These are phyloP conservation scores for Pseudocercospora eumusae DNA, from an alignment of 2,329 filamentous ascomycete species.

Conservation along the genomic window DNA sequence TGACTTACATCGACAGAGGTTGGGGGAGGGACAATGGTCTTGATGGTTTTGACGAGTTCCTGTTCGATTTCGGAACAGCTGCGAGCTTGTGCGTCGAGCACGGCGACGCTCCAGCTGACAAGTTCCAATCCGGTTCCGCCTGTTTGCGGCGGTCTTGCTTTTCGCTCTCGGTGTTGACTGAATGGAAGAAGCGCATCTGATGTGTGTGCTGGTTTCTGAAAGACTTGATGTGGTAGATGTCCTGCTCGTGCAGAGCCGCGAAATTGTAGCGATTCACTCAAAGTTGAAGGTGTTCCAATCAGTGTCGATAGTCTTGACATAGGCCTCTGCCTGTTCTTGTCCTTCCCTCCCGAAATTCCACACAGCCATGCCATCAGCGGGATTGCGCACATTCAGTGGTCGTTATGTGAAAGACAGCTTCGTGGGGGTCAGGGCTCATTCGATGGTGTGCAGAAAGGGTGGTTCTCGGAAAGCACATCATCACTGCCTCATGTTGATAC, in stretches of 20 bases:
- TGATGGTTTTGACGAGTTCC: conserved; percentile 1
- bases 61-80: conserved; percentile 8
- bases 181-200: not conserved
- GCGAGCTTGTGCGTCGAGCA: not conserved
- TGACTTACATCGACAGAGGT: not conserved
- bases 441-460: not conserved
- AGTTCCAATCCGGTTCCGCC: not conserved
- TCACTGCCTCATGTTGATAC: conserved; percentile 1
- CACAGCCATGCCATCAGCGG: conserved; percentile 6
- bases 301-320: conserved; percentile 5
- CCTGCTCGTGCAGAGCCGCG: conserved; percentile 1
- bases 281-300: not conserved
- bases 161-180: conserved; percentile 2
- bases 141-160: not conserved
- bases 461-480: not conserved
- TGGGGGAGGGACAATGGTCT: conserved; percentile 1
- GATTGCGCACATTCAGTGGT: conserved; percentile 1
- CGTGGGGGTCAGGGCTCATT: not conserved
- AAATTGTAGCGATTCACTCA: not conserved
- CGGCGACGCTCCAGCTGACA: not conserved
- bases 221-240: conserved; percentile 4
- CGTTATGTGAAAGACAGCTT: not conserved
- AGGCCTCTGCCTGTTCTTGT: not conserved
- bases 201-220: conserved; percentile 1
- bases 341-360: not conserved